These are phyloP conservation scores for Penicillium sp. DNA, from an alignment of 2,329 filamentous ascomycete genomes.

Conservation along the genomic window DNA sequence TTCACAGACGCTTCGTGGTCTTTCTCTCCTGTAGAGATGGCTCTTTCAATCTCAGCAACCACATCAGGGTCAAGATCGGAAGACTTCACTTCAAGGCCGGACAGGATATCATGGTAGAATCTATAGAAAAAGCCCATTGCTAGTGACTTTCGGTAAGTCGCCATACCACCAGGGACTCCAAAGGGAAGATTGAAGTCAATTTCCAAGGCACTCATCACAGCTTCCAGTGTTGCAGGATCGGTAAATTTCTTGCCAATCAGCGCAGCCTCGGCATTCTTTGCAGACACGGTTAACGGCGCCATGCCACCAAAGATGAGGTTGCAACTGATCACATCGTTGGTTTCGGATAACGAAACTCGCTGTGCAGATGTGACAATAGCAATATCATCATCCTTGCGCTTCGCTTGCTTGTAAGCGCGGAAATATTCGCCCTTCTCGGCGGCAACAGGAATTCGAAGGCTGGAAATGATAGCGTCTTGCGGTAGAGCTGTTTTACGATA, in stretches of 20 bases:
- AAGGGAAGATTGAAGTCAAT: conserved; percentile 86
- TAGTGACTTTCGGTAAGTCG: conserved; percentile 87
- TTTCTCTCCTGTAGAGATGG: conserved; percentile 76
- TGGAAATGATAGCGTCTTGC: conserved; percentile 78
- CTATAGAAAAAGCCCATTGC: conserved; percentile 95
- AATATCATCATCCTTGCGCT: conserved; percentile 97
- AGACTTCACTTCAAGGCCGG: conserved; percentile 51
- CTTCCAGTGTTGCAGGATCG: conserved; percentile 80
- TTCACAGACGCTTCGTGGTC: conserved; percentile 73
- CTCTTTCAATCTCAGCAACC: conserved; percentile 79
- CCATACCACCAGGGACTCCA: conserved; percentile 95
- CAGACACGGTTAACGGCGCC: conserved; percentile 87
- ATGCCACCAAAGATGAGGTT: conserved; percentile 92
- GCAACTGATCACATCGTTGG: conserved; percentile 69
- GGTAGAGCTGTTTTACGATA: conserved; percentile 84
- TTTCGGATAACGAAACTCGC: conserved; percentile 68
- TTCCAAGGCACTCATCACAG: conserved; percentile 84
- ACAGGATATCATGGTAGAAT: conserved; percentile 88
- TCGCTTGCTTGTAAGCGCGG: conserved; percentile 91
- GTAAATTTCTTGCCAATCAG: conserved; percentile 77
- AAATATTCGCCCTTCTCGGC: conserved; percentile 77
- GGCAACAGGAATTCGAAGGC: conserved; percentile 80
- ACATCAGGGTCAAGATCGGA: conserved; percentile 68
- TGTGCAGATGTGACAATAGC: conserved; percentile 92
- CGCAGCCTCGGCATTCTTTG: conserved; percentile 73